A percentile compares a stretch with the other conserved stretches of the same genome.
Evolutionary conservation across 2,329 filamentous ascomycete species (phyloP).

Genomic region (Fusarium sp.): DNA sequence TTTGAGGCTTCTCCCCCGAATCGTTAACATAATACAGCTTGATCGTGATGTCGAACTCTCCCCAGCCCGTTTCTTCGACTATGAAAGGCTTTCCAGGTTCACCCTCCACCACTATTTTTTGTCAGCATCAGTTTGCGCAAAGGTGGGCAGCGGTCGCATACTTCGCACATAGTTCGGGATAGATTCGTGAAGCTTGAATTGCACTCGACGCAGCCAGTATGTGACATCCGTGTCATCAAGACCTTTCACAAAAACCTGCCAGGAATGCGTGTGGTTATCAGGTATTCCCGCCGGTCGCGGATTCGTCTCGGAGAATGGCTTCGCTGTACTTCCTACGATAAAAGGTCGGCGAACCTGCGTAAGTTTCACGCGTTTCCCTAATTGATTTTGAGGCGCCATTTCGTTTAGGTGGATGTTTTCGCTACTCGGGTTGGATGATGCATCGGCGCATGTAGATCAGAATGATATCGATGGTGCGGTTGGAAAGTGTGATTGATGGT

Average conservation of each 20-base stretch:
- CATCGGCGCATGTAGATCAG: background rate
- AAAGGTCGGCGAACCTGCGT: slow-evolving; percentile 74
- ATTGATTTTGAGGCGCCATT: slow-evolving; percentile 70
- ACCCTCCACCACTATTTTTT: slow-evolving; percentile 72
- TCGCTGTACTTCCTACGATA: slow-evolving; percentile 83
- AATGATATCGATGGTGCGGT: background rate
- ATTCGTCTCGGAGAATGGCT: slow-evolving; percentile 82
- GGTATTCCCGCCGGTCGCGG: slow-evolving; percentile 82
- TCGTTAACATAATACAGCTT: slow-evolving; percentile 93
- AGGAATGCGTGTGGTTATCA: slow-evolving; percentile 94
- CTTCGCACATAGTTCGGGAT: slow-evolving; percentile 91
- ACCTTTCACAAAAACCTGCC: slow-evolving; percentile 93
- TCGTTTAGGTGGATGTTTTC: background rate
- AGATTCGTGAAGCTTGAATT: slow-evolving; percentile 98
- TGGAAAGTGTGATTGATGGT: background rate
- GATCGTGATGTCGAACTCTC: slow-evolving; percentile 96
- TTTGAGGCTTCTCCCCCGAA: slow-evolving; percentile 92
- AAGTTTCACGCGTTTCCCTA: slow-evolving; percentile 74
- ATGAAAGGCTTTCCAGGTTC: slow-evolving; percentile 78
- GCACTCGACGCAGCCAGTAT: slow-evolving; percentile 95
- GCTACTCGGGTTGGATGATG: background rate
- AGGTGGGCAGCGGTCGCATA: slow-evolving; percentile 51
- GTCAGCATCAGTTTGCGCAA: slow-evolving; percentile 31
- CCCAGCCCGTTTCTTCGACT: slow-evolving; percentile 94
- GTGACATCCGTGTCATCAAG: slow-evolving; percentile 91